Evolutionary conservation across 2,329 filamentous ascomycete species (phyloP).

Genomic region (Pyrenochaeta sp.): DNA sequence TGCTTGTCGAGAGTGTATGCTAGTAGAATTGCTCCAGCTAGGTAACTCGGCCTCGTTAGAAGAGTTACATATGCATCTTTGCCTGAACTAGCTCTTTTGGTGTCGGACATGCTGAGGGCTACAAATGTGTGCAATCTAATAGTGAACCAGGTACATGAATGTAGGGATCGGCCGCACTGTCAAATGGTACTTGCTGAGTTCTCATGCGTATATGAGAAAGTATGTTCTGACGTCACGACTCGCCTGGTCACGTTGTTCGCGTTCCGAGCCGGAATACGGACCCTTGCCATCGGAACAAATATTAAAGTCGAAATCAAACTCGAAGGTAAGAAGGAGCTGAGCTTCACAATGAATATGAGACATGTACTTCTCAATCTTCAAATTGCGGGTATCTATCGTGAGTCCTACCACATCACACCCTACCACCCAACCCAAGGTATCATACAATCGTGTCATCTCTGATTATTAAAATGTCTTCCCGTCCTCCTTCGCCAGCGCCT

Average conservation of each 20-base stretch:
- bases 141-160: no score
- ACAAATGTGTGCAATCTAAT: neutral
- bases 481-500: slow-evolving; percentile 63
- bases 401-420: slow-evolving; percentile 11
- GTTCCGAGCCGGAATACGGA: slow-evolving; percentile 15
- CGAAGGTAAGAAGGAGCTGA: neutral
- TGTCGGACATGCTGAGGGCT: slow-evolving; percentile 16
- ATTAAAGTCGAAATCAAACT: neutral
- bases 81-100: neutral
- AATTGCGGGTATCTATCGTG: slow-evolving; percentile 29
- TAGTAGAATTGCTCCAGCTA: slow-evolving; percentile 61
- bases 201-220: neutral
- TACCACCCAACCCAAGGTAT: slow-evolving; percentile 2
- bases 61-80: slow-evolving; percentile 59
- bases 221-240: slow-evolving; percentile 33
- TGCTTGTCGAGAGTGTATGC: slow-evolving; percentile 59
- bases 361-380: slow-evolving; percentile 6
- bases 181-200: neutral
- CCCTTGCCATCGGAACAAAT: slow-evolving; percentile 2
- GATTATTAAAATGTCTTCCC: slow-evolving; percentile 28
- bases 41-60: slow-evolving; percentile 61
- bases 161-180: neutral
- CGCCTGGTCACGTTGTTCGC: slow-evolving; percentile 15
- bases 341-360: neutral
- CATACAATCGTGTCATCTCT: slow-evolving; percentile 3